Conservation (phyloP, 225 moss, liverwort and hornwort genomes). For the Takakia lepidozioides region DNA sequence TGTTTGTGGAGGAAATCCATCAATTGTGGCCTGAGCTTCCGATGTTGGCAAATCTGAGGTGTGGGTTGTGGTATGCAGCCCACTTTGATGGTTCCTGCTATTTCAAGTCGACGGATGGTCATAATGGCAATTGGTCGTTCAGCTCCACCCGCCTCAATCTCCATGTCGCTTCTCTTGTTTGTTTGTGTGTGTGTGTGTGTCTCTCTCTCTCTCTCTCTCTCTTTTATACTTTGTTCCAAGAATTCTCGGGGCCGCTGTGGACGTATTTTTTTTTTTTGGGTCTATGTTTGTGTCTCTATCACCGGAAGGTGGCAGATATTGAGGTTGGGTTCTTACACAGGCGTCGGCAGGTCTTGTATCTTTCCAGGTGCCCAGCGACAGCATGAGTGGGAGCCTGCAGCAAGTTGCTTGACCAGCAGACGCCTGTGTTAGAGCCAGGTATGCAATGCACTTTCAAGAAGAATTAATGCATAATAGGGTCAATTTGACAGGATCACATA, state of each 20-base stretch:
- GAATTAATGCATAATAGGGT: background rate
- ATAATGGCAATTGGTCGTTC: conserved; percentile 93
- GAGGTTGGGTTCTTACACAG: conserved; percentile 22
- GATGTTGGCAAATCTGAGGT: conserved; percentile 76
- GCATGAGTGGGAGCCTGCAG: conserved; percentile 15
- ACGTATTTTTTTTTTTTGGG: no score
- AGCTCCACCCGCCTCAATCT: conserved; percentile 71
- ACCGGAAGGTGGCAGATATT: no score
- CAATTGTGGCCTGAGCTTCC: conserved; percentile 57
- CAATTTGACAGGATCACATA: no score
- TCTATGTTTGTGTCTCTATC: no score
- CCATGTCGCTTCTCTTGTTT: conserved; percentile 67
- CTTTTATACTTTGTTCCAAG: no score
- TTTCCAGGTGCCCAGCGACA: conserved; percentile 18
- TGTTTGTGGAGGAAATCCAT: conserved; percentile 71
- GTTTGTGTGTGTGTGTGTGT: no score
- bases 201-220: background rate
- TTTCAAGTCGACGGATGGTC: conserved; percentile 98
- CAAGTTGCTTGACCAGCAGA: conserved; percentile 22
- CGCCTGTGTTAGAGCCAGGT: conserved; percentile 45
- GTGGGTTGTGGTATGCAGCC: conserved; percentile 68
- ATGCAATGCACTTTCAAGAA: conserved; percentile 5
- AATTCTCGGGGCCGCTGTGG: no score
- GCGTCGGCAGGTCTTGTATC: conserved; percentile 35
- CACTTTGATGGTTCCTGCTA: conserved; percentile 67